A percentile compares a stretch with the other conserved stretches of the same genome.
These are phyloP conservation scores for Salix arbutifolia DNA, from an alignment of 345 rosid genomes.

Conservation along the genomic window DNA sequence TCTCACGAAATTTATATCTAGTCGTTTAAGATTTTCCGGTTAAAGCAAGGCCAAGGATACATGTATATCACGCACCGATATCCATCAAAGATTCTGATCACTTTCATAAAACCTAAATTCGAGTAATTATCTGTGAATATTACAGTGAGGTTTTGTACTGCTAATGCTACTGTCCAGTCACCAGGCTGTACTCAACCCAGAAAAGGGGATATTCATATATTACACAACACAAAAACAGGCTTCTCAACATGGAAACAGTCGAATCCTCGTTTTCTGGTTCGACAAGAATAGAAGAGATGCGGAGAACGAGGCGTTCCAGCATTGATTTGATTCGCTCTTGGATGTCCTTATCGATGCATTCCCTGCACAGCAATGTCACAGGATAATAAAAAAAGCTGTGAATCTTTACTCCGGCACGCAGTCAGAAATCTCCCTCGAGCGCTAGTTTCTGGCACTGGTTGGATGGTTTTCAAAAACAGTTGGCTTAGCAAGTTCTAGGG, in stretches of 20 bases:
- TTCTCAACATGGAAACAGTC: neutral
- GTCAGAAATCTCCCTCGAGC: neutral
- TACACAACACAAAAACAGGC: neutral
- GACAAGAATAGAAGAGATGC: neutral
- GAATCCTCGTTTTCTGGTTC: neutral
- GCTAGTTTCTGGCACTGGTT: neutral
- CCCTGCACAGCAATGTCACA: neutral
- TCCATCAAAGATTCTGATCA: neutral
- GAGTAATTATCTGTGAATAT: neutral
- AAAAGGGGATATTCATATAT: neutral
- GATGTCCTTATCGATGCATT: neutral
- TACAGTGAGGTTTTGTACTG: neutral
- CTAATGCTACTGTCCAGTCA: neutral
- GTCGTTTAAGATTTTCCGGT: neutral
- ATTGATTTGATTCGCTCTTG: neutral
- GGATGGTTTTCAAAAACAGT: neutral
- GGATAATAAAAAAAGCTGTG: too few relatives aligned
- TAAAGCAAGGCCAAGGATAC: neutral
- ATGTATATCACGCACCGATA: neutral
- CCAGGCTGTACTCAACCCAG: too few relatives aligned
- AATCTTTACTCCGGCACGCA: neutral
- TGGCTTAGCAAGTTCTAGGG: neutral
- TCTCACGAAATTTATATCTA: neutral
- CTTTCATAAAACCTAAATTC: neutral
- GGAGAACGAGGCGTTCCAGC: neutral